Percentiles rank a stretch among this genome's conserved stretches.
Conservation (phyloP, 1,284 basidiomycete genomes). For the Heliocybe sulcata region DNA sequence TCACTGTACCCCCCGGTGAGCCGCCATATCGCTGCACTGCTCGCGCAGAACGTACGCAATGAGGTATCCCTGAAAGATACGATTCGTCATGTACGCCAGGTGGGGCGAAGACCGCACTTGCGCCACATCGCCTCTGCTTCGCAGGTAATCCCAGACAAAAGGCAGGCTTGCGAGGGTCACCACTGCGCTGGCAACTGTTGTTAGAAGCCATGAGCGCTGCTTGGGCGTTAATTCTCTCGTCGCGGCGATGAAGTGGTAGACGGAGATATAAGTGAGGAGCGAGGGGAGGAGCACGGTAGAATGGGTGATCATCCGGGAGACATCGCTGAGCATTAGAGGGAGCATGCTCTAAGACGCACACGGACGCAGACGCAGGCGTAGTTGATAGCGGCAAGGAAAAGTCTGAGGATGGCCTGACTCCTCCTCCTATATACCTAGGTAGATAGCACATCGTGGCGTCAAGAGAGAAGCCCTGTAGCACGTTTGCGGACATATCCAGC, state of each 20-base stretch:
- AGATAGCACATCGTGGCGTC: too few relatives aligned
- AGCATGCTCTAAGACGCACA: not conserved
- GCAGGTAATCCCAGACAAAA: conserved; percentile 32
- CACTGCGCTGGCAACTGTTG: conserved; percentile 30
- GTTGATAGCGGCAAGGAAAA: too few relatives aligned
- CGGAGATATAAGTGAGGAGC: conserved; percentile 17
- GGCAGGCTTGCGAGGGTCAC: conserved; percentile 44
- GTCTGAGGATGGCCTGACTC: too few relatives aligned
- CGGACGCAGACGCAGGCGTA: too few relatives aligned
- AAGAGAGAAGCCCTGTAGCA: too few relatives aligned
- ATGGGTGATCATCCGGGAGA: not conserved
- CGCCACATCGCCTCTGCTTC: conserved; percentile 24
- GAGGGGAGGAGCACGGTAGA: not conserved
- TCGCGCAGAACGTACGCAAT: conserved; percentile 24
- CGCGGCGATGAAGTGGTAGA: conserved; percentile 28
- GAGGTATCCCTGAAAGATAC: conserved; percentile 44
- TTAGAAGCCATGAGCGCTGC: conserved; percentile 47
- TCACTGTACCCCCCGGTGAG: conserved; percentile 20
- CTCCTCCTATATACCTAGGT: too few relatives aligned
- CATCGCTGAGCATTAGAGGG: not conserved
- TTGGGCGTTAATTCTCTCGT: conserved; percentile 27
- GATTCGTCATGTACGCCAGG: conserved; percentile 19
- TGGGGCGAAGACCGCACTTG: conserved; percentile 15
- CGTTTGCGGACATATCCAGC: too few relatives aligned
- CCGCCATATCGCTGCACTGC: not conserved